phyloP scores from a whole-genome alignment of 1,284 basidiomycete genomes.

The Sanghuangporus sanghuang region DNA sequence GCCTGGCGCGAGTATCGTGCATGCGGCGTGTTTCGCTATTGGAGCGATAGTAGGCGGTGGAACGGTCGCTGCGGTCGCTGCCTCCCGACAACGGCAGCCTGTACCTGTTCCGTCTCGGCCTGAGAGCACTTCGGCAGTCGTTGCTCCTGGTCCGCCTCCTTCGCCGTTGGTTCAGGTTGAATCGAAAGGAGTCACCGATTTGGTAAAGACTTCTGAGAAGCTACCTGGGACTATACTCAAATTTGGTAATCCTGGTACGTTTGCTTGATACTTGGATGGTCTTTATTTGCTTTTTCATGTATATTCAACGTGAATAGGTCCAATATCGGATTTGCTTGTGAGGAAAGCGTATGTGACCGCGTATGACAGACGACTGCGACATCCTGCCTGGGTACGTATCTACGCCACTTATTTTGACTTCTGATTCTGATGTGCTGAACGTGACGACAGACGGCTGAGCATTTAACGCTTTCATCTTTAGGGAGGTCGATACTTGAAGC shows the following conservation, averaged over 20 bases:
- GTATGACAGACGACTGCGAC: constrained; percentile 87
- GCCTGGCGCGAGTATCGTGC: constrained; percentile 44
- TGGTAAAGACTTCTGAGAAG: constrained; percentile 25
- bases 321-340: constrained; percentile 75
- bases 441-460: constrained; percentile 76
- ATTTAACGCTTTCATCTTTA: constrained; percentile 76
- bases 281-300: not conserved
- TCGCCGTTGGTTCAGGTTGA: constrained; percentile 61
- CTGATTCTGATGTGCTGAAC: not conserved
- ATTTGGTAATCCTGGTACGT: constrained; percentile 71
- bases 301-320: constrained; percentile 46
- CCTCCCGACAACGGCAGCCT: constrained; percentile 20
- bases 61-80: constrained; percentile 42
- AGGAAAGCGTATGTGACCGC: constrained; percentile 83
- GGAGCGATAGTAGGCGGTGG: constrained; percentile 69
- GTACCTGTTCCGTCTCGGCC: not conserved
- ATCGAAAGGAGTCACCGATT: constrained; percentile 22
- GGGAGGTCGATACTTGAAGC: constrained; percentile 40
- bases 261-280: not conserved
- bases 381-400: constrained; percentile 83
- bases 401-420: not conserved
- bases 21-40: constrained; percentile 66
- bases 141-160: constrained; percentile 12
- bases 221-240: constrained; percentile 44
- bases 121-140: not conserved